These are phyloP conservation scores for Aspergillus cavernicola DNA, from an alignment of 495 filamentous ascomycete genomes.

Conservation along the genomic window DNA sequence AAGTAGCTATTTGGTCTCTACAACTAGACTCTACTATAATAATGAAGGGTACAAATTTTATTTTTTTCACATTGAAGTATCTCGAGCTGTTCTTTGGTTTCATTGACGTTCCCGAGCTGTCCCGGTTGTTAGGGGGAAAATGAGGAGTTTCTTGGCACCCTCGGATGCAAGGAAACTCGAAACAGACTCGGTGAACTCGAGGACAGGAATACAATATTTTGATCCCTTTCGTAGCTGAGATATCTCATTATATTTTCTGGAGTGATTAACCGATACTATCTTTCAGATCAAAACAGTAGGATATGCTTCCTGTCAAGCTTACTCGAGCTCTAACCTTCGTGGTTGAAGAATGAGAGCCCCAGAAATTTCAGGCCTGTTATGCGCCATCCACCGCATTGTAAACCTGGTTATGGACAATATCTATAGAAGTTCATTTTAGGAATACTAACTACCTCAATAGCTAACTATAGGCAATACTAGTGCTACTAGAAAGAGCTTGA, in stretches of 20 bases:
- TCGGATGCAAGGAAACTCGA: slow-evolving; percentile 30
- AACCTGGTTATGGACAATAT: no score
- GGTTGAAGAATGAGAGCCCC: slow-evolving; percentile 1
- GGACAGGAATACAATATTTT: neutral
- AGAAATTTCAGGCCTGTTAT: no score
- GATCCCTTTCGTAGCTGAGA: neutral
- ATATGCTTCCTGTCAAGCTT: no score
- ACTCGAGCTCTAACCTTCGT: slow-evolving; percentile 1
- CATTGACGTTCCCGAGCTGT: neutral
- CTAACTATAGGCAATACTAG: no score
- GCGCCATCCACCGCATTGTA: no score
- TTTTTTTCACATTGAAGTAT: neutral
- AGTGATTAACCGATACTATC: no score
- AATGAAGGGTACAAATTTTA: no score
- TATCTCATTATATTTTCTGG: neutral
- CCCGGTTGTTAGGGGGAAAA: slow-evolving; percentile 25
- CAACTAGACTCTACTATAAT: no score
- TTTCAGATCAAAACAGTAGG: no score
- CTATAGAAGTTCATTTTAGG: no score
- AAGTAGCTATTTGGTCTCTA: no score
- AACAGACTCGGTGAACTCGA: slow-evolving; percentile 1
- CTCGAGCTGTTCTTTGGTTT: neutral
- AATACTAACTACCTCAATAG: no score
- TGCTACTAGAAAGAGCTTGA: neutral
- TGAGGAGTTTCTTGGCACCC: slow-evolving; percentile 36